Evolutionary conservation across 495 filamentous ascomycete genomes (phyloP), one percentile per base, ranked within the genome.

Genomic region (Aspergillus bertholletiae): DNA sequence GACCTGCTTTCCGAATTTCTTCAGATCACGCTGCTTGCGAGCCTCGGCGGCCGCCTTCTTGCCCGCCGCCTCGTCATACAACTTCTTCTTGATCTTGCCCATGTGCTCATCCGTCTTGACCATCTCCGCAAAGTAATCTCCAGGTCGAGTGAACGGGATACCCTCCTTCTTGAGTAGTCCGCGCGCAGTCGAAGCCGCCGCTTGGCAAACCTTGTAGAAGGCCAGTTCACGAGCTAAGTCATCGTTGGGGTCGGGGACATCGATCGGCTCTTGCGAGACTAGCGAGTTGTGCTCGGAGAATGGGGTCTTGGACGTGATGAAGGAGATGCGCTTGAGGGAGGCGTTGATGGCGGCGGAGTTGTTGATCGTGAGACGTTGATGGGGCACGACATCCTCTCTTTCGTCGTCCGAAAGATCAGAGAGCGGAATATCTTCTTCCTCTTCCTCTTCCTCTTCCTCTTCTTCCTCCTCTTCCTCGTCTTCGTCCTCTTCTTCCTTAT

Each of bases 1-100:
- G 56, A 97, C 94, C 75, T 96, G 89, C 78, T 98, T 98, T 58
- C 94, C 94, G 74, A 97, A 98, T 74, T 97, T 97, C 86, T 96
- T 97, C 59, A 97, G 77, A 74, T 98, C 94, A 54, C 94, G 80
- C 79, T 89, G 91, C 75, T 88, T 88, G 67, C 90, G 83, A 23
- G 94, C 94, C 71, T 98, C 94, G 18, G 87, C 84, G 7, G 90
- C 81, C 2, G 95, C 93, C 80, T 96, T 96, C 81, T 94, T 96
- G 47, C 80, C 74, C 27, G 92, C 89, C 9, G 93, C 94, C 69
- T 93, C 91, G 58, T 97, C 93, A 55, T 92, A 81, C 64, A 97
- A 76, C 81, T 95, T 96, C 69, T 84, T 83, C 80, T 94, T 95
- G 71, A 98, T 90, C 77, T 86, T 88, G 61, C 88, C 87, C 94